phyloP scores from a whole-genome alignment of 805 yeast species.

The Saturnispora sekii region DNA sequence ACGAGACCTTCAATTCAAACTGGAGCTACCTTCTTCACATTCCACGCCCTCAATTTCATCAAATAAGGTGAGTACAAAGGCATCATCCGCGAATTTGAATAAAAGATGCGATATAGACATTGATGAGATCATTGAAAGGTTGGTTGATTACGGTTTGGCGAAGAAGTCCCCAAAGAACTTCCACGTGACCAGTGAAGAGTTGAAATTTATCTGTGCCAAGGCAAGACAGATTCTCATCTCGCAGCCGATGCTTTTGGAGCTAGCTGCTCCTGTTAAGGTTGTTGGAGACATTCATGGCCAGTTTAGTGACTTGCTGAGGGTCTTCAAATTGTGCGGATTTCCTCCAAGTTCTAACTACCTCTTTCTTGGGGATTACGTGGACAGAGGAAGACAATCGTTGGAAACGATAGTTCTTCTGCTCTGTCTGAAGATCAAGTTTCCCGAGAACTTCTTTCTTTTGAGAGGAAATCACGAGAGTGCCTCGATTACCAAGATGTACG shows the following conservation, averaged over 20 bases:
- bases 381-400: constrained; percentile 47
- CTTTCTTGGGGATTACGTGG: constrained; percentile 52
- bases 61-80: neutral
- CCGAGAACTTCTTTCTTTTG: constrained; percentile 51
- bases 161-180: constrained; percentile 37
- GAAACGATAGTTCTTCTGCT: constrained; percentile 44
- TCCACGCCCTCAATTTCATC: neutral
- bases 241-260: constrained; percentile 56
- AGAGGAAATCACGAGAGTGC: constrained; percentile 55
- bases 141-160: constrained; percentile 42
- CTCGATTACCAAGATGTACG: constrained; percentile 48
- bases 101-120: constrained; percentile 32
- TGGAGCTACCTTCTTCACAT: constrained; percentile 3
- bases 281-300: constrained; percentile 81
- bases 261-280: constrained; percentile 72
- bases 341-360: constrained; percentile 49
- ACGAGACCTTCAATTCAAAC: constrained; percentile 5
- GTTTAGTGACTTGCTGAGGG: constrained; percentile 42
- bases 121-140: constrained; percentile 53
- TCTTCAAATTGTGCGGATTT: constrained; percentile 49
- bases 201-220: constrained; percentile 46
- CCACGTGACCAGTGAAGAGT: constrained; percentile 41
- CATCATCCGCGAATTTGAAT: neutral
- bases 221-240: constrained; percentile 50
- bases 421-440: constrained; percentile 47